Evolutionary conservation across 768 basidiomycete species (phyloP), one percentile per base, ranked within the genome.

Genomic region (Calocera cornea): DNA sequence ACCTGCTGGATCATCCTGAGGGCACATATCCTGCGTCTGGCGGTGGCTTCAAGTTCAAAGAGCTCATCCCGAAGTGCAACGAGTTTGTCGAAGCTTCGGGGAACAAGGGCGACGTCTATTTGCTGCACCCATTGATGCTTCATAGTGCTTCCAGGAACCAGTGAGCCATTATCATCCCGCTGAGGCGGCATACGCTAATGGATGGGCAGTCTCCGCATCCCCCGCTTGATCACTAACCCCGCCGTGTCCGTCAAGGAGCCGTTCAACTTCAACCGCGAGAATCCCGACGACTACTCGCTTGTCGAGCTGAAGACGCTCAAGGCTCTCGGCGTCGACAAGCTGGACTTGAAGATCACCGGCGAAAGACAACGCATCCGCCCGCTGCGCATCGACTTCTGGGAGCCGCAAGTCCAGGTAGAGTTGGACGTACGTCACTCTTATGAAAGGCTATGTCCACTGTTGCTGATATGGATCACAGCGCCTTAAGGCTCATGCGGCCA

Each of bases 171-270:
- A 76, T 86, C 76, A 84, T 86, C 74, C 84, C 85, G 14, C 74
- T 87, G 64, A 87, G 87, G 84, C 73, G 85, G 70, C 86, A 86
- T 71, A 83, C 3, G 16, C 12, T 83, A 83, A 34, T 83, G 82
- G 73, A 87, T 87, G 72, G 60, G 31, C 44, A 77, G 82, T 70
- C 75, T 82, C 41, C 81, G 86, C 29, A 74, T 79, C 22, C 83
- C 82, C 29, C 78, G 85, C 69, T 77, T 87, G 66, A 87, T 87
- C 72, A 86, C 85, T 49, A 87, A 87, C 70, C 86, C 86, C 65
- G 84, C 85, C 2, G 84, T 86, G 7, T 76, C 80, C 40, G 75
- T 86, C 64, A 79, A 78, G 64, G 76, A 81, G 68, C 84, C 85
- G 24, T 86, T 87, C 74, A 77, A 80, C 38, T 84, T 85, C 70